Percentiles rank a stretch among this genome's conserved stretches.
Evolutionary conservation across 768 basidiomycete species (phyloP).

Genomic region (Tricholomella constricta): DNA sequence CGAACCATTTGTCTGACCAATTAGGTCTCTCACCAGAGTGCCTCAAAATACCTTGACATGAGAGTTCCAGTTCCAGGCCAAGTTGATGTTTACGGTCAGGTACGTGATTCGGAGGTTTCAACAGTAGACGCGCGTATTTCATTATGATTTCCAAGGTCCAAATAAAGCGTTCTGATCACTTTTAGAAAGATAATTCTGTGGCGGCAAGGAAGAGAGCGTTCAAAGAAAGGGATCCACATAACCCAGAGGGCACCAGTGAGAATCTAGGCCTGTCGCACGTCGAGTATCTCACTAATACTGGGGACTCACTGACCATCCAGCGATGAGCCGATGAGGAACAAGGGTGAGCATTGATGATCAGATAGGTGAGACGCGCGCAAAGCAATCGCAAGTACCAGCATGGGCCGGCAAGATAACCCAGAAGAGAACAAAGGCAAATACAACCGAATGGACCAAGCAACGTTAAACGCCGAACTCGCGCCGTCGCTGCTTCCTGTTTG

Average conservation of each 20-base stretch:
- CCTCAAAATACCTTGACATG: conserved; percentile 6
- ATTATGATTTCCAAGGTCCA: neutral
- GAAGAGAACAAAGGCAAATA: conserved; percentile 15
- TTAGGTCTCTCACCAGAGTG: neutral
- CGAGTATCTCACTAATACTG: too few relatives aligned
- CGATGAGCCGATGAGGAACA: conserved; percentile 15
- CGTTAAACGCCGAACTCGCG: conserved; percentile 11
- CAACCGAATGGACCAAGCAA: conserved; percentile 6
- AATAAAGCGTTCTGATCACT: too few relatives aligned
- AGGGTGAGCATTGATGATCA: conserved; percentile 10
- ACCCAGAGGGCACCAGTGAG: too few relatives aligned
- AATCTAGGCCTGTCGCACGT: too few relatives aligned
- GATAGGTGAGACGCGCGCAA: conserved; percentile 4
- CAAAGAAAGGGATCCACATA: too few relatives aligned
- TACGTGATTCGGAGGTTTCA: neutral
- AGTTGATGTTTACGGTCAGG: neutral
- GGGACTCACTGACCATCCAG: too few relatives aligned
- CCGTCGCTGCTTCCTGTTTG: conserved; percentile 16
- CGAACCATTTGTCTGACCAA: neutral
- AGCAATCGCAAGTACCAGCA: neutral
- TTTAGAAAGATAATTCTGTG: neutral
- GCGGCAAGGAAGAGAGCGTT: neutral
- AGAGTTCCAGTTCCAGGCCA: neutral
- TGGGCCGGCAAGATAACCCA: neutral
- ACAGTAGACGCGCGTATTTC: neutral